Conservation (phyloP, 1,284 basidiomycete genomes). For the Golubevia pallescens region DNA sequence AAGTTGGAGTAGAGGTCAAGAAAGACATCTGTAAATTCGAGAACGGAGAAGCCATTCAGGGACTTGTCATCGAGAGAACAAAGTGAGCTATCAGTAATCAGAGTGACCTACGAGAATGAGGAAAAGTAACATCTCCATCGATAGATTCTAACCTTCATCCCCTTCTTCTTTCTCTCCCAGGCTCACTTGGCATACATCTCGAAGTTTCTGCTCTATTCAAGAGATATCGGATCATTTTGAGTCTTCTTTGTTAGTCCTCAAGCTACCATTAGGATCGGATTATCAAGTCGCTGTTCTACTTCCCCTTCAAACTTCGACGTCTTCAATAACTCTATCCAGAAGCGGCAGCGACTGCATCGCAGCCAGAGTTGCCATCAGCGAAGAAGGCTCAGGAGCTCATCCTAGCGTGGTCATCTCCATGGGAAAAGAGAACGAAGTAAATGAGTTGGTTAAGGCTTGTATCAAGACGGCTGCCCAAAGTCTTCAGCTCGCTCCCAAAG, state of each 20-base stretch:
- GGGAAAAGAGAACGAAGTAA: slow-evolving; percentile 9
- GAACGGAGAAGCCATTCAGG: slow-evolving; percentile 14
- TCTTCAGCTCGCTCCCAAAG: slow-evolving; percentile 1
- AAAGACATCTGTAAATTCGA: slow-evolving; percentile 4
- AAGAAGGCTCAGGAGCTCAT: too few relatives aligned
- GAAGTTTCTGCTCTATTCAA: slow-evolving; percentile 14
- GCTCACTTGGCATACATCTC: slow-evolving; percentile 26
- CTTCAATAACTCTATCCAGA: slow-evolving; percentile 9
- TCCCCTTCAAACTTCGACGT: slow-evolving; percentile 2
- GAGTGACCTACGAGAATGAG: too few relatives aligned
- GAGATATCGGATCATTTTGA: slow-evolving; percentile 20
- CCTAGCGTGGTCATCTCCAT: slow-evolving; percentile 15
- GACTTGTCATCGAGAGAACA: slow-evolving; percentile 26
- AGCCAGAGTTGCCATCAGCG: not conserved
- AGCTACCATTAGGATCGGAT: slow-evolving; percentile 17
- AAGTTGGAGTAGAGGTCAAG: not conserved
- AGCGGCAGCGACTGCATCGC: slow-evolving; percentile 6
- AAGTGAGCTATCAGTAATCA: slow-evolving; percentile 11
- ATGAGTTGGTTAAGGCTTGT: slow-evolving; percentile 15
- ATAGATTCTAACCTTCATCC: too few relatives aligned
- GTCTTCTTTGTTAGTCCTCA: slow-evolving; percentile 14
- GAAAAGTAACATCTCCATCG: too few relatives aligned
- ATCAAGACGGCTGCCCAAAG: slow-evolving; percentile 10
- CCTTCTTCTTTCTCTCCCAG: too few relatives aligned
- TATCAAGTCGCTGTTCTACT: slow-evolving; percentile 16